phyloP scores from a whole-genome alignment of 148 eudicot species.

The Bassia scoparia region DNA sequence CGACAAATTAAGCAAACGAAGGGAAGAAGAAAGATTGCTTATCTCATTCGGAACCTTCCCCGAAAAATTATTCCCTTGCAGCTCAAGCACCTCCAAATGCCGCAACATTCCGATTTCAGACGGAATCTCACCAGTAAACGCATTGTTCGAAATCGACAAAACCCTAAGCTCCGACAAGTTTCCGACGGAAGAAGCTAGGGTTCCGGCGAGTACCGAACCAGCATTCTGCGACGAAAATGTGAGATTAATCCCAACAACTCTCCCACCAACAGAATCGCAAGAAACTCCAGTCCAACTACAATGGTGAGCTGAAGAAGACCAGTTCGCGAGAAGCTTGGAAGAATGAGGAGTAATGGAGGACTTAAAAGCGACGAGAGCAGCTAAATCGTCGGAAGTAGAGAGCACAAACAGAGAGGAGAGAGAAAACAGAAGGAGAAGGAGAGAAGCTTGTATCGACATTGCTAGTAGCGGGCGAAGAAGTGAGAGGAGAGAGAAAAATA shows the following conservation, averaged over 20 bases:
- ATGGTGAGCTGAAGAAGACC: conserved; percentile 39
- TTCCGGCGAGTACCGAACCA: conserved; percentile 29
- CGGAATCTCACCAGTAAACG: conserved; percentile 45
- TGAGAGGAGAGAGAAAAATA: neutral
- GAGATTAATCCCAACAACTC: conserved; percentile 36
- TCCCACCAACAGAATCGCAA: conserved; percentile 33
- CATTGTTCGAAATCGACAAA: conserved; percentile 37
- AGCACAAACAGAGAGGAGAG: neutral
- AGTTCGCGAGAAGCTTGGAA: conserved; percentile 25
- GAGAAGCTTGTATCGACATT: conserved; percentile 15
- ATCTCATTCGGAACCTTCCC: conserved; percentile 33
- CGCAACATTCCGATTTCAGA: conserved; percentile 27
- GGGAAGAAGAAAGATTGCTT: conserved; percentile 25
- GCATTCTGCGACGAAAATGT: conserved; percentile 9
- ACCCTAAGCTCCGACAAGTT: conserved; percentile 36
- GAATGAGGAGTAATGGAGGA: conserved; percentile 30
- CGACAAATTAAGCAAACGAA: conserved; percentile 43
- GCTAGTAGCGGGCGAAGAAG: conserved; percentile 9
- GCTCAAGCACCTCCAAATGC: conserved; percentile 36
- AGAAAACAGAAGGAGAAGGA: conserved; percentile 7
- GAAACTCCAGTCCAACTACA: conserved; percentile 72
- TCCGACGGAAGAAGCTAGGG: conserved; percentile 33
- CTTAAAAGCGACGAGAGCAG: conserved; percentile 36
- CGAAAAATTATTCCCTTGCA: conserved; percentile 42
- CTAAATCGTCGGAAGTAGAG: neutral